Conservation (phyloP, 176 grass and related monocot genomes). For the Poa annua region DNA sequence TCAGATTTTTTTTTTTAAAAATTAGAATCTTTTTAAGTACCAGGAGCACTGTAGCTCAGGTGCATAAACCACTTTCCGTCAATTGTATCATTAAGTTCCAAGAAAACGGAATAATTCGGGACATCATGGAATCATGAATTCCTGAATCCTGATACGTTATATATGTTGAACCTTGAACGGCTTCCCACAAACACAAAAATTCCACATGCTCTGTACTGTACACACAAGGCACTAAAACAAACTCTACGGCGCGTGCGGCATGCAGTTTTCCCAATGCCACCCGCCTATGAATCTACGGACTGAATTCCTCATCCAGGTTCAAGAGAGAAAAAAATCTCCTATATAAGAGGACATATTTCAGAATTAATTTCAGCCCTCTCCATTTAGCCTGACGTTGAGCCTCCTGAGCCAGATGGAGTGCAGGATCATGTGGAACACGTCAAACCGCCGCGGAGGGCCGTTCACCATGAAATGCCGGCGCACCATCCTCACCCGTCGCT, state of each 20-base stretch:
- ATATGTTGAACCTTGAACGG: no score
- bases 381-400: constrained; percentile 61
- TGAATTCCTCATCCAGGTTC: not conserved
- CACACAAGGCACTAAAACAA: not conserved
- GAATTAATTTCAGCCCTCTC: not conserved
- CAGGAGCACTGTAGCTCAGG: no score
- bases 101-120: no score
- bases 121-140: no score
- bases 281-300: constrained; percentile 15
- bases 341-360: not conserved
- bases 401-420: constrained; percentile 92
- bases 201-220: no score
- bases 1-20: no score
- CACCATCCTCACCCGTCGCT: constrained; percentile 55
- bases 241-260: not conserved
- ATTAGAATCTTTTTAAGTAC: no score
- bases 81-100: no score
- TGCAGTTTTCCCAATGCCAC: not conserved
- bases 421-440: constrained; percentile 85
- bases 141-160: no score
- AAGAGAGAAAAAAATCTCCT: not conserved
- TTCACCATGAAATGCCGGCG: constrained; percentile 75
- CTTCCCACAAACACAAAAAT: no score
- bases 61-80: no score
- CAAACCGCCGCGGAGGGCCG: constrained; percentile 53